Evolutionary conservation across 2,329 filamentous ascomycete species (phyloP), one percentile per base, ranked within the genome.

Genomic region (Colletotrichum coccodes): DNA sequence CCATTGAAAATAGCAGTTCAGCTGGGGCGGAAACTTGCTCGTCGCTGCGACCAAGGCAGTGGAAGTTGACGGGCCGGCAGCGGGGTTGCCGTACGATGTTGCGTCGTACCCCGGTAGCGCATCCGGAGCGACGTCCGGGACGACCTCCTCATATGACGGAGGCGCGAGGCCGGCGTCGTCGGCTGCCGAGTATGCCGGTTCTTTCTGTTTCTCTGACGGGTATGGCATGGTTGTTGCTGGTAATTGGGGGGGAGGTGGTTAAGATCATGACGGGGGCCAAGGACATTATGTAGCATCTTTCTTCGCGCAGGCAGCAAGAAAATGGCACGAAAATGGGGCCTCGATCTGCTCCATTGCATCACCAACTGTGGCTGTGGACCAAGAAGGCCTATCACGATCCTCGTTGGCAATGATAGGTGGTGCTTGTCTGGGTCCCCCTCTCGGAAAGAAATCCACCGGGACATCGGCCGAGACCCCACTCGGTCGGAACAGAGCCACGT

Each of bases 1-100:
- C 54, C 67, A 65, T 21, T 57, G 58, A 47, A 69, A 66, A 60
- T 75, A 76, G 26, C 60, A 71, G 68, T 74, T 74, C 8, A 75
- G 28, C 2, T 49, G 44, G 26, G 56, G 68, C 23, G 74, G 74
- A 44, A 75, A 71, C 9, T 61, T 67, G 21, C 9, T 23, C 21
- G 56, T 61, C 12, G 59, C 59, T 7, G 59, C 46, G 32, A 42
- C 34, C 21, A 53, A 21, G 21, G 21, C 28, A 6, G 46, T 32
- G 12, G 58, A 40, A 3, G 23, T 9, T 8, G 54, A 58, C 18
- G 18, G 18, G 18, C 54, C 26, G 54, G 38, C 26, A 18, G 3
- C 8, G 38, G 38, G 4, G 23, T 28, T 6, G 2, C 18, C 18
- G 21, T 42, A 9, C 18, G 28, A 12, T n/a, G 26, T 26, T 9